Conservation (phyloP, 371 early-diverging fungal species). For the Apophysomyces trapeziformis region DNA sequence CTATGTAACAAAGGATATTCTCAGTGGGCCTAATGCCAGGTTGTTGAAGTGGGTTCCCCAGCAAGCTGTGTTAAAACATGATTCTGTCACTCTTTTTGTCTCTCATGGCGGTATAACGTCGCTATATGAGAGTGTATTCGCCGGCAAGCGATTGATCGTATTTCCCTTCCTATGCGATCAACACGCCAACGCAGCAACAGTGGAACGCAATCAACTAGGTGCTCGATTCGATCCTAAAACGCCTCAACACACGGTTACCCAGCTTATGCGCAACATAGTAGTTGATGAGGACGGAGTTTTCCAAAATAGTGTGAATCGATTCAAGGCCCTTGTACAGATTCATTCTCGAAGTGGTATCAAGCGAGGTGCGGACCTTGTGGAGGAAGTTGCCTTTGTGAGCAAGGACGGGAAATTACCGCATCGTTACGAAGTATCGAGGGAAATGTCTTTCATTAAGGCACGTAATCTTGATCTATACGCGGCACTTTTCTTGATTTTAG, state of each 20-base stretch:
- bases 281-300: slow-evolving; percentile 13
- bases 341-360: slow-evolving; percentile 17
- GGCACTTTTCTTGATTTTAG: neutral
- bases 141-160: slow-evolving; percentile 31
- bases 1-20: neutral
- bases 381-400: slow-evolving; percentile 26
- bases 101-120: slow-evolving; percentile 48
- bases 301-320: slow-evolving; percentile 14
- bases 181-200: slow-evolving; percentile 21
- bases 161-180: slow-evolving; percentile 48
- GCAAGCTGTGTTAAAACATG: slow-evolving; percentile 40
- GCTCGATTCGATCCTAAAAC: neutral
- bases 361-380: slow-evolving; percentile 31
- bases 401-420: slow-evolving; percentile 17
- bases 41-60: slow-evolving; percentile 46
- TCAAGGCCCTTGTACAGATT: slow-evolving; percentile 23
- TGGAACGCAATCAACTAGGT: neutral
- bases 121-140: slow-evolving; percentile 35
- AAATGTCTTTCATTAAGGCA: slow-evolving; percentile 34
- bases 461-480: slow-evolving; percentile 29
- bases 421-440: slow-evolving; percentile 19
- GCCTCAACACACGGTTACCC: neutral
- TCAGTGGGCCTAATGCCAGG: slow-evolving; percentile 14
- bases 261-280: neutral
- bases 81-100: slow-evolving; percentile 34